Conservation (phyloP, 805 yeast species). For the Maudiozyma serrabonitensis region DNA sequence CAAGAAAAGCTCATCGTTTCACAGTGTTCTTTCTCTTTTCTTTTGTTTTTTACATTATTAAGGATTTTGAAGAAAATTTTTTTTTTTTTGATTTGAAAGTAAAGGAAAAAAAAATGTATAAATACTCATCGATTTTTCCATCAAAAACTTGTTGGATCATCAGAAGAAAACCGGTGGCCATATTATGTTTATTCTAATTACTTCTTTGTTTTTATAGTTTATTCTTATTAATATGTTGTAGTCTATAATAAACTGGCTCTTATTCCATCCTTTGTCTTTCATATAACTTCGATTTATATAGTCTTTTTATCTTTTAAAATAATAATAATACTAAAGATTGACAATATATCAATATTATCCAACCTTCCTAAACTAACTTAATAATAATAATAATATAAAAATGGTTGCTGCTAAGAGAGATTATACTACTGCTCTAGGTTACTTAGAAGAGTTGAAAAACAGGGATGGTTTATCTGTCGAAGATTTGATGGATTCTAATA, state of each 20-base stretch:
- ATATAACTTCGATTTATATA: not conserved
- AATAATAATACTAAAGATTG: not conserved
- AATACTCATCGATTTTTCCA: conserved; percentile 4
- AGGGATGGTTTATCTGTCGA: conserved; percentile 82
- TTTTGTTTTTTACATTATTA: not conserved
- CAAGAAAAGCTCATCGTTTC: not conserved
- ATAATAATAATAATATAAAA: not conserved
- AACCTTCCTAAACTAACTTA: not conserved
- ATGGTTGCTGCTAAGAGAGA: conserved; percentile 29
- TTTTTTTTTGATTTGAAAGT: not conserved
- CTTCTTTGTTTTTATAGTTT: not conserved
- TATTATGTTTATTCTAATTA: not conserved
- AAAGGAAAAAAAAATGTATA: conserved; percentile 3
- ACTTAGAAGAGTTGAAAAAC: conserved; percentile 51
- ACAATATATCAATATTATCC: not conserved
- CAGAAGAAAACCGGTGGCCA: not conserved
- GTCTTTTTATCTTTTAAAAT: not conserved
- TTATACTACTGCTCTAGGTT: conserved; percentile 53
- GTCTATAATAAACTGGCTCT: not conserved
- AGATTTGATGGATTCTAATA: conserved; percentile 78
- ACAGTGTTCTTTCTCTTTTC: not conserved
- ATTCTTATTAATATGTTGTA: not conserved
- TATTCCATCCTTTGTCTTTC: not conserved
- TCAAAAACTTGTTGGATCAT: not conserved
- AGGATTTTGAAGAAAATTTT: not conserved